Base-by-base conservation (phyloP, 2,329 filamentous ascomycete species). In the Trichoderma arundinaceum region DNA sequence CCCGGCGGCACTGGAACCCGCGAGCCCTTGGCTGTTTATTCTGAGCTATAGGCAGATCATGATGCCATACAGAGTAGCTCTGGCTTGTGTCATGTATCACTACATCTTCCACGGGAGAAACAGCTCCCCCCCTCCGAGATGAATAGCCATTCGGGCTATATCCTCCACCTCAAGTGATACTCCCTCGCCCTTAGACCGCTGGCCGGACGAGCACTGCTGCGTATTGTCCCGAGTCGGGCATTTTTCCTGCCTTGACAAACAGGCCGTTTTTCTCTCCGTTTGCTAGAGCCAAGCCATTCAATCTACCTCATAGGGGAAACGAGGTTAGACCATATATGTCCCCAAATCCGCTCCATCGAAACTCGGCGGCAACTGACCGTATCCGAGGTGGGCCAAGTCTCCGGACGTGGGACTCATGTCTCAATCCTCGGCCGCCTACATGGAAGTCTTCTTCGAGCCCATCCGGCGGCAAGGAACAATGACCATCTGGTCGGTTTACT, bases 351-450 rank as follows among this genome's bases (percentile, higher is more conserved):
- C 57, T 38, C 22, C 22, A 7, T 22, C 12, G 43, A 54, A 51
- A 44, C 33, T 59, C 22, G 53, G 59, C 39, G 44, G 41, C 9
- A 60, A 43, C 15, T 33, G 53, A 32, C 57, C 57, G 49, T 35
- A 19, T 32, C 53, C 35, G 46, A 39, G 46, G 60, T 54, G 65
- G 52, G 35, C 41, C 59, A 66, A 52, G 53, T 49, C 65, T 54
- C 59, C 59, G 51, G 46, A 39, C 32, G 65, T 66, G 48, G 65
- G 54, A 67, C 62, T 51, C 46, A 64, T 64, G 62, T 61, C 65
- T 67, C 66, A 67, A 44, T 22, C 46, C 32, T 65, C 66, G 66
- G 66, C 35, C 54, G 9, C 54, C 32, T 46, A 67, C 66, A 65
- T 57, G 9, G 58, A 53, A 53, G 7, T 22, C 48, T 48, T 41